Evolutionary conservation across 305 asterid genomes (phyloP), one percentile per base, ranked within the genome.

Genomic region (Fraxinus paxiana): DNA sequence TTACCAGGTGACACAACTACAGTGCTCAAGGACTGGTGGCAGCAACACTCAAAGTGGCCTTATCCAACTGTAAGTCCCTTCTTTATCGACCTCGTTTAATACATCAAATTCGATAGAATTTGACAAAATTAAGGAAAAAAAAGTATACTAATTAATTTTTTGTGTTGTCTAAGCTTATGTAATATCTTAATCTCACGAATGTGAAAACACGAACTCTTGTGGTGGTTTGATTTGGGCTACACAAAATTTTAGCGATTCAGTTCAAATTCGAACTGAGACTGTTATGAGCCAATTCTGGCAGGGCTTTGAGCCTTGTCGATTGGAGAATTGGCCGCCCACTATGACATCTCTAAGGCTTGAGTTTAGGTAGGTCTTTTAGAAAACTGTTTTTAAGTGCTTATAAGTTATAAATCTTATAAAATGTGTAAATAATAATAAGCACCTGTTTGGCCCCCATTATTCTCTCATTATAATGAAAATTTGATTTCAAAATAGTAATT

Each of bases 21-120:
- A 15, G 92, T 94, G 78, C 87, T 94, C n/a, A 94, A 94, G 87
- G 89, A 88, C 31, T 94, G 98, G 98, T 94, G 98, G 98, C 97
- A 91, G 80, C 92, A 93, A 63, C 98, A 94, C 82, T 87, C 98
- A 0, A 94, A 94, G 86, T 94, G 98, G 98, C 98, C 98, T 77
- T 94, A 94, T 85, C 98, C 98, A 48, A 94, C 98, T 79, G 98
- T 93, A 69, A 85, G 90, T 79, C 59, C 18, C 34, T 3, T 24
- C 2, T 24, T 1, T 13, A 18, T 59, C 13, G 30, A 59, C 63
- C 24, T 51, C 20, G 61, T 51, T 51, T 1, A 34, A 48, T 48
- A 15, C 59, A 0, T 48, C 2, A 18, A 2, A 48, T n/a, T 48
- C 2, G 20, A 13, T 15, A 3, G 20, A 15, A 48, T 1, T 46